A percentile compares a stretch with the other conserved stretches of the same genome.
phyloP scores from a whole-genome alignment of 306 rosid species.

The Cucumis hystrix region DNA sequence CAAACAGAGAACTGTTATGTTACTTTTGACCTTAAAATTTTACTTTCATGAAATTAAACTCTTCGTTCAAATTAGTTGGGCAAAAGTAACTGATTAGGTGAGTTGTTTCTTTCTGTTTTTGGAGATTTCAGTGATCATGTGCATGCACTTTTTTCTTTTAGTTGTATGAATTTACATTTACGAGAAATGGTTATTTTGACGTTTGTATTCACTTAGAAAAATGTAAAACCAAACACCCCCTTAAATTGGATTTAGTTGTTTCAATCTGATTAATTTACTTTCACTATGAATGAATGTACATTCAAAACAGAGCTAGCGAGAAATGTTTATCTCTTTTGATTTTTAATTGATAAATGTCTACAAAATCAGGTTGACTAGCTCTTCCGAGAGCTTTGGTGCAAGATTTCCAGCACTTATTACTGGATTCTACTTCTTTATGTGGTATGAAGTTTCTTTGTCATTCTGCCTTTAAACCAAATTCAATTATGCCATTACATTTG shows the following conservation, averaged over 20 bases:
- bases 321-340: neutral
- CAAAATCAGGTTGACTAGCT: slow-evolving; percentile 19
- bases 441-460: slow-evolving; percentile 25
- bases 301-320: neutral
- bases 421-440: slow-evolving; percentile 87
- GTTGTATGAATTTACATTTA: neutral
- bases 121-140: neutral
- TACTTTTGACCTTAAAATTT: neutral
- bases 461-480: neutral
- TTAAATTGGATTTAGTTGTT: neutral
- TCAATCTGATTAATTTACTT: neutral
- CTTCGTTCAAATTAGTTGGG: neutral
- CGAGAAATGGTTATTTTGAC: neutral
- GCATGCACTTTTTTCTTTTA: neutral
- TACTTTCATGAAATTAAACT: neutral
- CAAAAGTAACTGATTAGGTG: neutral
- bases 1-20: neutral
- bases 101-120: neutral
- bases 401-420: slow-evolving; percentile 59
- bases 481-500: neutral
- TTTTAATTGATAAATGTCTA: neutral
- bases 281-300: neutral
- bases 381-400: slow-evolving; percentile 37
- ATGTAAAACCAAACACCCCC: too few relatives aligned
- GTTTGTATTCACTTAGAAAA: neutral